Base-by-base conservation (phyloP, 2,329 filamentous ascomycete species). In the Fusarium penzigii region DNA sequence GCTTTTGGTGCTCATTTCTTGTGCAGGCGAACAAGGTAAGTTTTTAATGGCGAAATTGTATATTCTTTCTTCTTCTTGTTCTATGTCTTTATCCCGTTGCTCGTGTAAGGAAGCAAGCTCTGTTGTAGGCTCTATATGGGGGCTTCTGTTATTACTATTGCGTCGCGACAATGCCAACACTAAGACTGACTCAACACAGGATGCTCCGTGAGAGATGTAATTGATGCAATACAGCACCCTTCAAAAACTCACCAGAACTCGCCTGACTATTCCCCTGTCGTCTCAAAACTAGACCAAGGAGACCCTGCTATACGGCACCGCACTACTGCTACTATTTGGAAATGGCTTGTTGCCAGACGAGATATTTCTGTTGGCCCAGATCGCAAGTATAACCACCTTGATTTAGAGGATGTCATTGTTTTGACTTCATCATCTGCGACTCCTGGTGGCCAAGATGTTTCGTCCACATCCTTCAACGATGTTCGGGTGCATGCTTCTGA, bases 401-500 rank as follows among this genome's bases (percentile, higher is more conserved):
- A 76, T 70, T 46, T 74, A 29, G 47, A 62, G 17, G 62, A 72
- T 34, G 51, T 72, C 16, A 53, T 70, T 13, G 56, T 50, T 17
- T 45, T 70, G 16, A 16, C 39, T 20, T 48, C 59, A 46, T 53
- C 49, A 44, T 29, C 50, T 14, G 17, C 42, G 29, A 12, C 43
- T 34, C 14, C 43, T 29, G 34, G 49, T 36, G 42, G 29, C 39
- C 45, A 59, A 44, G 43, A 58, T 46, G 48, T 13, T 38, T 13
- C 39, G 10, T 36, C 39, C 8, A 29, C 36, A 29, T 17, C 40
- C 10, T 7, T 42, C 2, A 29, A 49, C 8, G 44, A 59, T 51
- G 48, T 68, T 5, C 62, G 70, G 11, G 67, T 86, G 2, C 77
- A 76, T 51, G 77, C 81, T 13, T 78, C 79, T 0, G 78, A 84